phyloP scores from a whole-genome alignment of 192 early-diverging fungal genomes.

The Coemansia sp. region DNA sequence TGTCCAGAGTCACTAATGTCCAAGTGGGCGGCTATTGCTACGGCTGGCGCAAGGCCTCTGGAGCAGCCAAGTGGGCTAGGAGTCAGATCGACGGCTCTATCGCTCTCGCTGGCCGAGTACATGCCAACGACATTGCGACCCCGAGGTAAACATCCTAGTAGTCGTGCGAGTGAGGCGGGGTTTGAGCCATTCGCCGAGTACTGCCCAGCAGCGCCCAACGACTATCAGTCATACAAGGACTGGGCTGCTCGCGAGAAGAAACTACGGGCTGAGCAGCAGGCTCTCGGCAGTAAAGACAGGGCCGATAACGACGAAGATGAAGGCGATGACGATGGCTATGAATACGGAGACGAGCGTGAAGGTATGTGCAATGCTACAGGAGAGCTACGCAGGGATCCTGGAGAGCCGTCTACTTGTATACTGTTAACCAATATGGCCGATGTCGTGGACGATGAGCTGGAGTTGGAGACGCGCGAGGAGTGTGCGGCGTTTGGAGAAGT shows the following conservation, averaged over 20 bases:
- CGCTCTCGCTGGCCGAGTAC: constrained; percentile 35
- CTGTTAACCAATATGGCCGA: constrained; percentile 46
- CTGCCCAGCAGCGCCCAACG: constrained; percentile 36
- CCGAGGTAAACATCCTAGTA: not conserved
- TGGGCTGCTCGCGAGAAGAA: constrained; percentile 28
- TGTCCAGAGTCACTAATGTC: constrained; percentile 25
- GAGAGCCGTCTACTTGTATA: constrained; percentile 22
- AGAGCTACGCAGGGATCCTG: constrained; percentile 4
- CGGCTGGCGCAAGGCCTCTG: not conserved
- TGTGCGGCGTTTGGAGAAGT: constrained; percentile 41
- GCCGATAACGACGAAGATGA: not conserved
- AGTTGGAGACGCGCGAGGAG: constrained; percentile 37
- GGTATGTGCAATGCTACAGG: not conserved
- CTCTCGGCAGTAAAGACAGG: not conserved
- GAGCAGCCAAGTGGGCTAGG: not conserved
- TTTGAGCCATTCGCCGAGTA: constrained; percentile 47
- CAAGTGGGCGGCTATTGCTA: constrained; percentile 26
- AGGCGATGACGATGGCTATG: not conserved
- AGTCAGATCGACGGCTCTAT: not conserved
- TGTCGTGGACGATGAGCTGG: constrained; percentile 34
- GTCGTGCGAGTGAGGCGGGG: not conserved
- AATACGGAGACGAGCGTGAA: not conserved
- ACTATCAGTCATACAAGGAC: constrained; percentile 34
- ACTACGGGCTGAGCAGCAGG: not conserved
- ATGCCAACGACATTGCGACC: constrained; percentile 9